Conservation (phyloP, 2,329 filamentous ascomycete genomes). For the Sordariomycetes sp. region DNA sequence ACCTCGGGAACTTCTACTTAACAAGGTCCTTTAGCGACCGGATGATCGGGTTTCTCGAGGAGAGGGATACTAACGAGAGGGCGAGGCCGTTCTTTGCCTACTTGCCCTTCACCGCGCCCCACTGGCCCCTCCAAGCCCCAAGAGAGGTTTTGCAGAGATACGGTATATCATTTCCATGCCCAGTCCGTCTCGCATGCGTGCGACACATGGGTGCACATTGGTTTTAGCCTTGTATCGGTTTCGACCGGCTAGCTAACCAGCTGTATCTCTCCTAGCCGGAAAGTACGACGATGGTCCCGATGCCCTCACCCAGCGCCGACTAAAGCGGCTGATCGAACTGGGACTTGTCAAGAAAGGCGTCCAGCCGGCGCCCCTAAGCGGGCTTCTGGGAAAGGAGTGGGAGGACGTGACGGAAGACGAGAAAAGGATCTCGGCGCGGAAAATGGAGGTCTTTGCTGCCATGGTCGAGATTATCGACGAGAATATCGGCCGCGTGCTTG, state of each 20-base stretch:
- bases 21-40: slow-evolving; percentile 31
- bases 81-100: slow-evolving; percentile 15
- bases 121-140: slow-evolving; percentile 41
- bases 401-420: slow-evolving; percentile 9
- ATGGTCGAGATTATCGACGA: slow-evolving; percentile 43
- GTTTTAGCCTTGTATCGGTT: too few relatives aligned
- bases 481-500: slow-evolving; percentile 36
- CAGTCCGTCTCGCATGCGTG: too few relatives aligned
- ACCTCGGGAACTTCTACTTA: slow-evolving; percentile 32
- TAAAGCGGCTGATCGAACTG: slow-evolving; percentile 29
- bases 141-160: slow-evolving; percentile 34
- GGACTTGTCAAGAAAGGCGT: slow-evolving; percentile 23
- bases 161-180: neutral
- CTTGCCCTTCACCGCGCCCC: slow-evolving; percentile 24
- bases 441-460: slow-evolving; percentile 33
- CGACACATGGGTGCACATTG: too few relatives aligned
- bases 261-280: slow-evolving; percentile 15
- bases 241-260: too few relatives aligned
- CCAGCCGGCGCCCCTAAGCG: slow-evolving; percentile 8
- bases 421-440: slow-evolving; percentile 7
- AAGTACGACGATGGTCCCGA: slow-evolving; percentile 38
- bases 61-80: slow-evolving; percentile 9
- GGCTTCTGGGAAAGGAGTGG: slow-evolving; percentile 7
- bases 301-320: slow-evolving; percentile 28
- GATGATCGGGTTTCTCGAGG: slow-evolving; percentile 28